Percentiles rank a stretch among this genome's conserved stretches.
phyloP scores from a whole-genome alignment of 352 stramenopile genomes.

The Albugo candida region DNA sequence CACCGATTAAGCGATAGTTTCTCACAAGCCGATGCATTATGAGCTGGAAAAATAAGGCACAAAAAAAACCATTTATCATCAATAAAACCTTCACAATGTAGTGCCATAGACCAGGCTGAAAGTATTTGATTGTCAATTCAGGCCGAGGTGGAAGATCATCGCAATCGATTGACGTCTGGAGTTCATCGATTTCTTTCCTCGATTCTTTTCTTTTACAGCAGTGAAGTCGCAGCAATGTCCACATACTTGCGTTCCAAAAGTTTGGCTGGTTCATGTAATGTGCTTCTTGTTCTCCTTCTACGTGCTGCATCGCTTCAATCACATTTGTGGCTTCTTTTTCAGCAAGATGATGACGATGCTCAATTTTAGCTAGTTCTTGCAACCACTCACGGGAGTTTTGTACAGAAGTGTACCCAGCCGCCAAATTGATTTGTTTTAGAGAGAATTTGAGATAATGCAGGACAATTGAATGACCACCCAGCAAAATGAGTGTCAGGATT shows the following conservation, averaged over 20 bases:
- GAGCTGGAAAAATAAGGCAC: slow-evolving; percentile 37
- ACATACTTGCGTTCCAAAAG: too few relatives aligned
- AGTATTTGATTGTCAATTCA: neutral
- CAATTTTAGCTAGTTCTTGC: slow-evolving; percentile 6
- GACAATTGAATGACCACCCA: slow-evolving; percentile 19
- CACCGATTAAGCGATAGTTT: slow-evolving; percentile 6
- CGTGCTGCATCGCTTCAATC: slow-evolving; percentile 10
- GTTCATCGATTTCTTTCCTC: too few relatives aligned
- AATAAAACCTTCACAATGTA: slow-evolving; percentile 35
- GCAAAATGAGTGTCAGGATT: slow-evolving; percentile 16
- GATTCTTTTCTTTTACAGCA: too few relatives aligned
- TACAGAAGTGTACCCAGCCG: slow-evolving; percentile 12
- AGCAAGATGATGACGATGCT: slow-evolving; percentile 2
- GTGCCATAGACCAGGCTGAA: slow-evolving; percentile 15
- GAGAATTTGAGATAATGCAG: slow-evolving; percentile 19
- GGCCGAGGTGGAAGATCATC: too few relatives aligned
- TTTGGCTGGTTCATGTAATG: neutral
- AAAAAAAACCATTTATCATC: slow-evolving; percentile 55
- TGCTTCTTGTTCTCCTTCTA: slow-evolving; percentile 8
- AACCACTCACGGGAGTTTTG: slow-evolving; percentile 7
- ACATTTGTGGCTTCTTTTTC: slow-evolving; percentile 12
- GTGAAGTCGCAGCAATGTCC: too few relatives aligned
- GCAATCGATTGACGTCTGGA: too few relatives aligned
- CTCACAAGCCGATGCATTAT: slow-evolving; percentile 28
- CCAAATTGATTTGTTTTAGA: slow-evolving; percentile 11